phyloP scores from a whole-genome alignment of 106 monocot species.

The Acorus calamus region DNA sequence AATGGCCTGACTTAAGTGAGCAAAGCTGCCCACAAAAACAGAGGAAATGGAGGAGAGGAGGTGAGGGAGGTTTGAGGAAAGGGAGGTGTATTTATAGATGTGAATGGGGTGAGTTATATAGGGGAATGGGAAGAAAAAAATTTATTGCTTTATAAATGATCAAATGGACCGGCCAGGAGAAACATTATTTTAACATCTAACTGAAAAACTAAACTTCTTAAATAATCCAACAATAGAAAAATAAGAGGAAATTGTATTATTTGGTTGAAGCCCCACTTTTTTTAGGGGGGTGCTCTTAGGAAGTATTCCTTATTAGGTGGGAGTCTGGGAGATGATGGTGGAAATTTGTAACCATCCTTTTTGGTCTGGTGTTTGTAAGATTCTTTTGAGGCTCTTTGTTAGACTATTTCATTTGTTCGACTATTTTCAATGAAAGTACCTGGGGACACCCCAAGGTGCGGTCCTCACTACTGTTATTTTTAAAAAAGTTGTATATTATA shows the following conservation, averaged over 20 bases:
- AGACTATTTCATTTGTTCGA: too few relatives aligned
- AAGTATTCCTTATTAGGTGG: too few relatives aligned
- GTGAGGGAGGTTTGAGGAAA: constrained; percentile 18
- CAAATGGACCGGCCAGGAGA: constrained; percentile 4
- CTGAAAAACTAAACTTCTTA: constrained; percentile 18
- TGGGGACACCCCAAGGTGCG: too few relatives aligned
- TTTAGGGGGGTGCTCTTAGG: too few relatives aligned
- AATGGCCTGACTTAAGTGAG: background rate
- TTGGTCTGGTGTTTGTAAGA: too few relatives aligned
- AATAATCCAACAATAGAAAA: constrained; percentile 1
- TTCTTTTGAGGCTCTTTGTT: too few relatives aligned
- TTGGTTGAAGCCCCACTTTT: too few relatives aligned
- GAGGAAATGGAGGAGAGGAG: background rate
- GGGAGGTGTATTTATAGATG: constrained; percentile 25
- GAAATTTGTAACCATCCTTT: too few relatives aligned
- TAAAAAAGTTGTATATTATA: too few relatives aligned
- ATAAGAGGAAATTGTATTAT: background rate
- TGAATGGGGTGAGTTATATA: background rate
- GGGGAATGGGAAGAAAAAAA: background rate
- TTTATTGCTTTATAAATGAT: background rate
- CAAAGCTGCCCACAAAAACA: background rate
- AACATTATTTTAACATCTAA: constrained; percentile 18
- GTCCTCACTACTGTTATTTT: too few relatives aligned
- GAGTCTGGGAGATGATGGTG: too few relatives aligned
- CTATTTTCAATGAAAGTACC: too few relatives aligned